Conservation (phyloP, 2,329 filamentous ascomycete species). For the Penicillium sumatraense region DNA sequence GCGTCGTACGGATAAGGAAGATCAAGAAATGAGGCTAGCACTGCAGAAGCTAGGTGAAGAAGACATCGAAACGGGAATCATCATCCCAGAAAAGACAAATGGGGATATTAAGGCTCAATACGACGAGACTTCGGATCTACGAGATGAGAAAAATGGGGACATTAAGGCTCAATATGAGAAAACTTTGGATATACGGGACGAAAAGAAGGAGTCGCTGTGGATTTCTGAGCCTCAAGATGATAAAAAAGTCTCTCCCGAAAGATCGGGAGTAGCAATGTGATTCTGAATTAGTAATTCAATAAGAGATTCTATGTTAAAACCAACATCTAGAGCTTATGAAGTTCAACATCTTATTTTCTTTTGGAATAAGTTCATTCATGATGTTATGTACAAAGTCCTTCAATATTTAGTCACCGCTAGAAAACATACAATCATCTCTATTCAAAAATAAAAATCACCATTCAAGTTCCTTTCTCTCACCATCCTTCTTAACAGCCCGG, state of each 20-base stretch:
- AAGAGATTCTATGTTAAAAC: too few species aligned
- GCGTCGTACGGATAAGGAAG: constrained; percentile 1
- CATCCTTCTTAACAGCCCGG: constrained; percentile 16
- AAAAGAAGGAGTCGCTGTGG: background rate
- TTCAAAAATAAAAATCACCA: constrained; percentile 19
- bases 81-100: background rate
- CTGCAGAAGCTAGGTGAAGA: background rate
- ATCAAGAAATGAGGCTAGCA: background rate
- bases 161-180: background rate
- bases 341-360: too few species aligned
- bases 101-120: background rate
- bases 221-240: background rate
- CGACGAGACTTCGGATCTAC: background rate
- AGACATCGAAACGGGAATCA: background rate
- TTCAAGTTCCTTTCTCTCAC: constrained; percentile 19
- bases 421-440: background rate
- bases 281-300: too few species aligned
- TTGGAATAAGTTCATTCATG: too few species aligned
- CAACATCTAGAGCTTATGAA: too few species aligned
- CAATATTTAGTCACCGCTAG: background rate
- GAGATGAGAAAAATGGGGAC: background rate
- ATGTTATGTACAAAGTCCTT: background rate
- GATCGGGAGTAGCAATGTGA: too few species aligned
- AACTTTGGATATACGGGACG: background rate
- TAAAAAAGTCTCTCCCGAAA: background rate